phyloP scores from a whole-genome alignment of 176 grass and related monocot genomes.

The Aegilops sharonensis region DNA sequence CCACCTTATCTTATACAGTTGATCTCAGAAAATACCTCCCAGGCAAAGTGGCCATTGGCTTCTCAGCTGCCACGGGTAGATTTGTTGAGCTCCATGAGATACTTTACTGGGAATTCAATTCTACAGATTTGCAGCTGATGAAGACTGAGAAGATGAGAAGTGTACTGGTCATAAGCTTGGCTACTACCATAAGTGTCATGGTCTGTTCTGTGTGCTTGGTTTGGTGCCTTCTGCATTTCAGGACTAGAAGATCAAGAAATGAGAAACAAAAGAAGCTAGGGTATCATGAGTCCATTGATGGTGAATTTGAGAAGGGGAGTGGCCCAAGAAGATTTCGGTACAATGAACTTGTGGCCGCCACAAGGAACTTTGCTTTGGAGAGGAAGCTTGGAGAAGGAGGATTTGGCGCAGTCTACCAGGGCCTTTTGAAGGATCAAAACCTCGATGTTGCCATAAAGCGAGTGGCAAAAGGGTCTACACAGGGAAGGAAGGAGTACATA shows the following conservation, averaged over 20 bases:
- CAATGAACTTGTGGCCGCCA: constrained; percentile 41
- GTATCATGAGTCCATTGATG: constrained; percentile 31
- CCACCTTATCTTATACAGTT: constrained; percentile 38
- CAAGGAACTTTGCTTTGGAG: constrained; percentile 44
- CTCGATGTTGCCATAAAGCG: constrained; percentile 62
- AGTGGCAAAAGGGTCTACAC: constrained; percentile 54
- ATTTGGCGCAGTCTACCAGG: constrained; percentile 62
- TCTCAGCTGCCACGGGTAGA: constrained; percentile 54
- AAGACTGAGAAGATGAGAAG: constrained; percentile 36
- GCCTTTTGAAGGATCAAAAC: constrained; percentile 42
- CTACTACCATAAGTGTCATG: not conserved
- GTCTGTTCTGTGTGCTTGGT: constrained; percentile 32
- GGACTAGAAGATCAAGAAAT: constrained; percentile 26
- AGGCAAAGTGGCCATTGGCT: constrained; percentile 45
- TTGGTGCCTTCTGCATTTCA: constrained; percentile 34
- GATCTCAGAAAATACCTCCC: constrained; percentile 45
- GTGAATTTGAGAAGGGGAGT: constrained; percentile 56
- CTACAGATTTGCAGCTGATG: constrained; percentile 30
- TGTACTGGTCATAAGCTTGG: constrained; percentile 31
- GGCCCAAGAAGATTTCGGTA: constrained; percentile 56
- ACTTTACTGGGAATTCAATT: constrained; percentile 72
- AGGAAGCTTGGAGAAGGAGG: constrained; percentile 77
- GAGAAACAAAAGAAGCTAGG: constrained; percentile 24
- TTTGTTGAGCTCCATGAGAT: constrained; percentile 49
- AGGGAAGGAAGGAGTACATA: constrained; percentile 74